Evolutionary conservation across 2,329 filamentous ascomycete species (phyloP).

Genomic region (Hypoxylon sp.): DNA sequence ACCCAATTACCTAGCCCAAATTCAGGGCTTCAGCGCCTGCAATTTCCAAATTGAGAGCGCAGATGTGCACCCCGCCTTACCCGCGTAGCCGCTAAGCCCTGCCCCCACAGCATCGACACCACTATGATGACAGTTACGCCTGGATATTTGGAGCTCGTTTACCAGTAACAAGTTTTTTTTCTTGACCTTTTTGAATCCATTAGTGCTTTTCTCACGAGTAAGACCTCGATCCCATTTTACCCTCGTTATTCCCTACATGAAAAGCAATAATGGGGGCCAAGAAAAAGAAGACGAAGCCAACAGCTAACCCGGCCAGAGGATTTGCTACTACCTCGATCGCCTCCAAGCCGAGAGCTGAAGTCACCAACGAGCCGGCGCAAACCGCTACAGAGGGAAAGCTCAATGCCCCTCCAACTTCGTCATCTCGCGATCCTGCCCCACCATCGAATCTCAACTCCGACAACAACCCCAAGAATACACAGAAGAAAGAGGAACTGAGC

Average conservation of each 20-base stretch:
- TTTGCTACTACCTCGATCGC: conserved; percentile 95
- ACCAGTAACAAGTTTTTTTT: conserved; percentile 32
- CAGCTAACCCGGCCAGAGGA: conserved; percentile 88
- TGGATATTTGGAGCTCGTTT: conserved; percentile 24
- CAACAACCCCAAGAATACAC: conserved; percentile 36
- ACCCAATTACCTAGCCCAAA: conserved; percentile 16
- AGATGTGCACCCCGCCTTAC: conserved; percentile 27
- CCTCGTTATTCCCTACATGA: conserved; percentile 1
- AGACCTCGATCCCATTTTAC: not conserved
- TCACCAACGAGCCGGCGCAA: conserved; percentile 50
- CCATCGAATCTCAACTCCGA: conserved; percentile 40
- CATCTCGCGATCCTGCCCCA: conserved; percentile 46
- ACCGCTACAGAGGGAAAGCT: conserved; percentile 45
- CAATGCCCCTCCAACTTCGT: conserved; percentile 54
- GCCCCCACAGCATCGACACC: conserved; percentile 23
- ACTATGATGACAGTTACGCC: conserved; percentile 33
- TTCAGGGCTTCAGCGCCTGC: conserved; percentile 5
- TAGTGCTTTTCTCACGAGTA: conserved; percentile 15
- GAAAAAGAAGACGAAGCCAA: conserved; percentile 94
- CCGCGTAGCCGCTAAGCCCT: conserved; percentile 31
- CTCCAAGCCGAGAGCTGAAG: conserved; percentile 81
- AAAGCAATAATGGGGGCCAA: conserved; percentile 70
- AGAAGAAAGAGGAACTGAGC: conserved; percentile 68
- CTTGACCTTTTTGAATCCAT: conserved; percentile 16
- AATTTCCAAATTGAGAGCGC: conserved; percentile 12